Evolutionary conservation across 1,284 basidiomycete species (phyloP), one percentile per base, ranked within the genome.

Genomic region (Meira miltonrushii): DNA sequence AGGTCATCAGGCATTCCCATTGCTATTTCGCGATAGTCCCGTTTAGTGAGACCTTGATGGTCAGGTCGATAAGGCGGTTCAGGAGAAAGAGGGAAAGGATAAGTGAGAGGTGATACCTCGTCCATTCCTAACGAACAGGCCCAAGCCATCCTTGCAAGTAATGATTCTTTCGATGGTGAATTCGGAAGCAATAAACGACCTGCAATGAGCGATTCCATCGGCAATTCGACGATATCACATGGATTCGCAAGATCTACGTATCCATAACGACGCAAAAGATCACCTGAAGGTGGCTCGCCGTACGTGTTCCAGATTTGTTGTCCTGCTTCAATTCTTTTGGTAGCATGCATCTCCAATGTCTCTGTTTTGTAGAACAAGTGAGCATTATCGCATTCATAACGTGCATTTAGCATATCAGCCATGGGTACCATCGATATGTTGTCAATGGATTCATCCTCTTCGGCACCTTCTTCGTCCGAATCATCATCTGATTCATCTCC

Each of bases 391-490:
- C 69, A 74, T 15, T 65, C 71, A 55, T 69, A 73, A 1, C 67
- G 64, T 0, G 75, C 74, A 49, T 78, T 78, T 39, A 80, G 82
- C 83, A 97, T 87, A 79, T 97, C 94, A 1, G 94, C 95, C 83
- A 98, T 87, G 0, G 94, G 94, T 1, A 97, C 89, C 92, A 98
- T 95, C 0, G 89, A 87, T 10, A 92, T 86, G 65, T 90, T 86
- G 1, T 84, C 82, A 1, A 86, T 81, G 19, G 70, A 64, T n/a
- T 59, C 59, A n/a, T 60, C 58, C 9, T 67, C 68, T n/a, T 69
- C 66, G 3, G 46, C 66, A 11, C 61, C 57, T 10, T 62, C 55
- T 2, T 60, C 55, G 19, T 72, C 71, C 7, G 51, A 25, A 39
- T 69, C 70, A 2, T 66, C 66, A 2, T 65, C 60, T 0, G 66